Evolutionary conservation across 1,139 yeast species (phyloP), one percentile per base, ranked within the genome.

Genomic region (Hansenula sp.): DNA sequence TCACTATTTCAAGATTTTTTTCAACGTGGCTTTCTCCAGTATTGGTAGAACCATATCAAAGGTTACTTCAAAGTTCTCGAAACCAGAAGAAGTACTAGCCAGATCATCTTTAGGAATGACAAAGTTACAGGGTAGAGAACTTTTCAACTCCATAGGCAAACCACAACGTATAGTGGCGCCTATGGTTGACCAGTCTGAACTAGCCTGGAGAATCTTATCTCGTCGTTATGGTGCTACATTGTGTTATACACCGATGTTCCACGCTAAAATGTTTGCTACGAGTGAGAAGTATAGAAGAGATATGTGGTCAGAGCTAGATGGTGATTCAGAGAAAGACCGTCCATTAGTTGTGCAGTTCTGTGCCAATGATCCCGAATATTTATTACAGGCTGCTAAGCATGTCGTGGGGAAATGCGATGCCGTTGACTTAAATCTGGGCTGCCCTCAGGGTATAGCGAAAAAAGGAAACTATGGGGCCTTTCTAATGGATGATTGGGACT

Each of bases 171-270:
- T 94, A 16, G 95, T 94, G 24, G 99, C 98, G 1, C 99, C 99
- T 1, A 93, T 94, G 98, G 99, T 94, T 12, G 99, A 94, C 63
- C 98, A 90, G 55, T 82, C 93, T 3, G 99, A 94, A 59, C 73
- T 93, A 28, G 99, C 96, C 1, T 94, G 99, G 98, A 76, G 99
- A 54, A 76, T 89, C 16, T 67, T 94, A 17, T 87, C 96, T 3
- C 74, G 98, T 48, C 73, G 77, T 51, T 84, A 91, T 59, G 99
- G 99, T 1, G 99, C 99, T 0, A 88, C 91, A 5, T 69, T 94
- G 35, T 89, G 97, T 58, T 94, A 91, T 58, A 88, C 99, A 0
- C 99, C 99, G 2, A 94, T 94, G 99, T 78, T 85, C 54, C 98
- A 94, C 64, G 96, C 99, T 5, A 74, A 91, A 42, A 68, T 90